These are phyloP conservation scores for Phaeosphaeria sp. DNA, from an alignment of 2,329 filamentous ascomycete genomes.

Conservation along the genomic window DNA sequence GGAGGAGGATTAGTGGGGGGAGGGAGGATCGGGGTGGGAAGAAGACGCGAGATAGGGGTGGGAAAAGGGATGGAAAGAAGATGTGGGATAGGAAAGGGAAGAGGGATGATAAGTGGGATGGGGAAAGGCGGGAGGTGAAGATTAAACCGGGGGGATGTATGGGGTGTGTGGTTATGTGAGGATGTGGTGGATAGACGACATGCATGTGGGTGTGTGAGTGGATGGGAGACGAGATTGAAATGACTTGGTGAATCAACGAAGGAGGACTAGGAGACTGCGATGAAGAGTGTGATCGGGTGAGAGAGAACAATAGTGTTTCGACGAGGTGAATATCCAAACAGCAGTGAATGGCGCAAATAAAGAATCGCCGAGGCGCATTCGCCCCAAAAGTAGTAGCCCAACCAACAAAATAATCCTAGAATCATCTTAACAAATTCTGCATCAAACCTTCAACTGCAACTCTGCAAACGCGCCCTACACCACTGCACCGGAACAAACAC, in stretches of 20 bases:
- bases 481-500: background rate
- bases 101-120: conserved; percentile 1
- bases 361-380: background rate
- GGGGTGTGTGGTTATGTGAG: conserved; percentile 12
- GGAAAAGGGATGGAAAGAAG: background rate
- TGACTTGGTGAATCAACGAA: background rate
- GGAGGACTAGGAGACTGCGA: background rate
- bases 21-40: no score
- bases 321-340: background rate
- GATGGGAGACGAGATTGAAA: background rate
- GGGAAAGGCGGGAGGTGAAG: background rate
- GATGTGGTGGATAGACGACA: background rate
- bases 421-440: background rate
- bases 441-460: background rate
- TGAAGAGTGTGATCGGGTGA: no score
- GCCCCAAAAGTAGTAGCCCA: background rate
- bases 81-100: conserved; percentile 1
- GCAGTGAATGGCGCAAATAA: background rate
- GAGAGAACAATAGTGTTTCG: background rate
- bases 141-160: background rate
- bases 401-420: background rate
- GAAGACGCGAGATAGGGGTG: no score
- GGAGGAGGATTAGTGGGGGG: conserved; percentile 19
- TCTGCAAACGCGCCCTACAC: background rate
- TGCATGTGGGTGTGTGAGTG: background rate